A percentile compares a stretch with the other conserved stretches of the same genome.
These are phyloP conservation scores for Trichoderma sp. DNA, from an alignment of 2,329 filamentous ascomycete species.

Conservation along the genomic window DNA sequence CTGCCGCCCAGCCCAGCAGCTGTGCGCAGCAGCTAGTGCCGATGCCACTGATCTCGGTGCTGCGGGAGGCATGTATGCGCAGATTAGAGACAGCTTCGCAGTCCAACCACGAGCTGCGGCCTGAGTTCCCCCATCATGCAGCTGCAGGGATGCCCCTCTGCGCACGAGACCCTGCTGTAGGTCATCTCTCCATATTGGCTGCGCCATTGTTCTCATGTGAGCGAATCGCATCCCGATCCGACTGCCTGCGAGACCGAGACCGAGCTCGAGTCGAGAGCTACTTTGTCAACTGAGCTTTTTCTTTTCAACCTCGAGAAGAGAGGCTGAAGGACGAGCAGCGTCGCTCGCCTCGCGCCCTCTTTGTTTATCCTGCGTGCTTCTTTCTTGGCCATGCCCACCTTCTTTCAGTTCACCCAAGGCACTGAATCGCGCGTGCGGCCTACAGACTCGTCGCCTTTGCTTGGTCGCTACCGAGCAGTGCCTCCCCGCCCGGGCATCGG, in stretches of 20 bases:
- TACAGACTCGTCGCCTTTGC: constrained; percentile 61
- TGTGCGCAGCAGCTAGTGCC: constrained; percentile 7
- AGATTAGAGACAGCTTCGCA: background rate
- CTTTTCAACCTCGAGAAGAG: background rate
- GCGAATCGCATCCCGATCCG: background rate
- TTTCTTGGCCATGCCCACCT: constrained; percentile 57
- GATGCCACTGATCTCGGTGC: background rate
- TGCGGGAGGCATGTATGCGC: background rate
- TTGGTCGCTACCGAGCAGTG: constrained; percentile 68
- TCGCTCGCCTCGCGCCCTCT: constrained; percentile 18
- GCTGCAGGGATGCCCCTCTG: constrained; percentile 27
- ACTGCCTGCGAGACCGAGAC: background rate
- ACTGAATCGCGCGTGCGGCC: constrained; percentile 60
- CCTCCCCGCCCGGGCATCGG: constrained; percentile 47
- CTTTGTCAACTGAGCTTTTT: background rate
- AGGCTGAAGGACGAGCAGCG: constrained; percentile 9
- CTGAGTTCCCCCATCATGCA: constrained; percentile 17
- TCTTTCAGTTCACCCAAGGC: constrained; percentile 70
- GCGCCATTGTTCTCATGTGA: constrained; percentile 16
- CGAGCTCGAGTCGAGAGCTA: background rate
- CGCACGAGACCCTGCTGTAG: constrained; percentile 26
- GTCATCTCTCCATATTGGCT: constrained; percentile 12
- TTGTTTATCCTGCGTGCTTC: background rate
- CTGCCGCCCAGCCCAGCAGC: constrained; percentile 13
- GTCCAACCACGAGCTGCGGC: constrained; percentile 14